phyloP scores from a whole-genome alignment of 1,139 yeast species.

The Magnusiomyces paraingens region DNA sequence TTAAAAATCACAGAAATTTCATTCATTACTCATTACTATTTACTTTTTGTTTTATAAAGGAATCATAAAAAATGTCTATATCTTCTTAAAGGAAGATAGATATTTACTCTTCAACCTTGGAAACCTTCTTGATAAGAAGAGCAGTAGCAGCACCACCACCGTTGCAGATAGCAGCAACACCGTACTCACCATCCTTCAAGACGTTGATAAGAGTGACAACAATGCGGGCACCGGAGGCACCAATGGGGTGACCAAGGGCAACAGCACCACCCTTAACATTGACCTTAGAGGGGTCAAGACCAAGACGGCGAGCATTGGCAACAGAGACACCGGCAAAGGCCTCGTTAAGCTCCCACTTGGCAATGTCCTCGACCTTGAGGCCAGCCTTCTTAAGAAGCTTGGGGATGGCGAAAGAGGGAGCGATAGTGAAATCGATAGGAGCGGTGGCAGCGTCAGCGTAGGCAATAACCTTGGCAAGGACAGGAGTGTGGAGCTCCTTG shows the following conservation, averaged over 20 bases:
- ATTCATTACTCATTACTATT: no score
- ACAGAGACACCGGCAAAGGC: slow-evolving; percentile 91
- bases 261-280: slow-evolving; percentile 96
- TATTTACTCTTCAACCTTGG: slow-evolving; percentile 15
- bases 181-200: slow-evolving; percentile 76
- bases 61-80: no score
- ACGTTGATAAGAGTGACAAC: slow-evolving; percentile 72
- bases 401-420: slow-evolving; percentile 88
- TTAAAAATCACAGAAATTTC: no score
- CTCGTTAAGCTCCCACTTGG: slow-evolving; percentile 83
- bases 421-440: slow-evolving; percentile 89
- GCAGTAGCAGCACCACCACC: slow-evolving; percentile 98
- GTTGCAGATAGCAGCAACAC: slow-evolving; percentile 91
- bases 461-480: slow-evolving; percentile 66
- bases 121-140: slow-evolving; percentile 52
- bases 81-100: background rate
- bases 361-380: slow-evolving; percentile 40
- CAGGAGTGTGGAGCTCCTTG: slow-evolving; percentile 58
- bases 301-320: slow-evolving; percentile 68
- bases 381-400: slow-evolving; percentile 65
- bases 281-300: slow-evolving; percentile 60
- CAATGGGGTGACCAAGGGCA: slow-evolving; percentile 92
- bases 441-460: slow-evolving; percentile 95
- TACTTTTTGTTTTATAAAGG: no score
- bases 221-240: slow-evolving; percentile 91